Conservation (phyloP, 805 yeast species). For the Candida odintsovae region DNA sequence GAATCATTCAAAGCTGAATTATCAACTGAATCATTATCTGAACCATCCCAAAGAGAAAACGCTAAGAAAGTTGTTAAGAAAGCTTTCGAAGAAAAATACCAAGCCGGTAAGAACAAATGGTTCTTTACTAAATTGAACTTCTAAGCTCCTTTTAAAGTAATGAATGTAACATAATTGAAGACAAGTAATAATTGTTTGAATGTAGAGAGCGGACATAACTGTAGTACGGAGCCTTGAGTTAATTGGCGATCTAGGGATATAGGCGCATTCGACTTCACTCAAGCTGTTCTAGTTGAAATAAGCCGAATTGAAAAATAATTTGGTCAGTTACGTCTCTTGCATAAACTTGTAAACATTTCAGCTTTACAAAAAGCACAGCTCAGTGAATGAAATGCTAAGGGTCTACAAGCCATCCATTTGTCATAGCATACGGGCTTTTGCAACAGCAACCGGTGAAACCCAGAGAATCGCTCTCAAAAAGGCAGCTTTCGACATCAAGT, state of each 20-base stretch:
- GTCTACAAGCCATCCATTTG: neutral
- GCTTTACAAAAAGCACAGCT: no score
- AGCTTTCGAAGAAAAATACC: conserved; percentile 99
- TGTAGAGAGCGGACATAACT: no score
- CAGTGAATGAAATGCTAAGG: neutral
- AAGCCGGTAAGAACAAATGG: conserved; percentile 99
- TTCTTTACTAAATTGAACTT: conserved; percentile 97
- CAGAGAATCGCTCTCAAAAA: conserved; percentile 18
- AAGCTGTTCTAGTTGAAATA: no score
- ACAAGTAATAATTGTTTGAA: neutral
- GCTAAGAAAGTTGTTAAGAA: conserved; percentile 98
- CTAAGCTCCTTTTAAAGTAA: conserved; percentile 31
- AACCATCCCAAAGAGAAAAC: conserved; percentile 97
- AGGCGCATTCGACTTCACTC: no score
- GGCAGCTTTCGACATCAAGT: conserved; percentile 31
- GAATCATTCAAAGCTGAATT: conserved; percentile 90
- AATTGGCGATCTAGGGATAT: no score
- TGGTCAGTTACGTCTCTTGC: neutral
- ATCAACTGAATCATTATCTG: conserved; percentile 89
- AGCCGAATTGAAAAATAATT: neutral
- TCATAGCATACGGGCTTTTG: neutral
- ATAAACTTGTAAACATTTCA: no score
- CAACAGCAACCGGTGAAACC: neutral
- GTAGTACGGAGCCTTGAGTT: no score
- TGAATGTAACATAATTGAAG: neutral